phyloP scores from a whole-genome alignment of 225 moss, liverwort and hornwort genomes.

The Physcomitrellopsis africana region DNA sequence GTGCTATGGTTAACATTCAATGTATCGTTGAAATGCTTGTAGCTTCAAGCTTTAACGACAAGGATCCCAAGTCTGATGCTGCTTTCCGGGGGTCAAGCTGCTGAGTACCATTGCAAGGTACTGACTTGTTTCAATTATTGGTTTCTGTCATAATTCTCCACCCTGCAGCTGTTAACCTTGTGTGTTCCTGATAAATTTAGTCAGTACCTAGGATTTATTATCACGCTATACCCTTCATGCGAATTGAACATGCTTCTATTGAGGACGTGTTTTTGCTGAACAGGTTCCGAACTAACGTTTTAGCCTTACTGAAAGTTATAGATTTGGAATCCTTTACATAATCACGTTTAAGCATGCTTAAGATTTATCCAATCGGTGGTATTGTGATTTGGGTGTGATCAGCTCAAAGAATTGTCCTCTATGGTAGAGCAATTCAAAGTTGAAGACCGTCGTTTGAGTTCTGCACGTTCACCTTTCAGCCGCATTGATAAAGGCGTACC shows the following conservation, averaged over 20 bases:
- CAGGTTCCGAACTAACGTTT: not conserved
- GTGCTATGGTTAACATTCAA: not conserved
- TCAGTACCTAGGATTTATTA: no score
- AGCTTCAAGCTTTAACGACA: constrained; percentile 61
- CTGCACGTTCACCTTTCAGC: constrained; percentile 69
- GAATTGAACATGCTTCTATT: no score
- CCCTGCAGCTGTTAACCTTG: not conserved
- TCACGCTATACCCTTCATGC: no score
- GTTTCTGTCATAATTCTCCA: not conserved
- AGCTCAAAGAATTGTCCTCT: constrained; percentile 65
- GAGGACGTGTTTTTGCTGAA: not conserved
- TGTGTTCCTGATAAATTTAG: no score
- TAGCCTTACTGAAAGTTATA: not conserved
- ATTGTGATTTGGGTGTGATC: constrained; percentile 21
- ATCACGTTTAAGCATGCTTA: not conserved
- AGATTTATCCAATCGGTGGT: not conserved
- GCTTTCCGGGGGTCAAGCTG: constrained; percentile 63
- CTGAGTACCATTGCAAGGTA: constrained; percentile 73
- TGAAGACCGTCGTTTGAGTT: constrained; percentile 54
- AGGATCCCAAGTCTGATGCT: constrained; percentile 58
- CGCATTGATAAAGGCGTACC: constrained; percentile 62
- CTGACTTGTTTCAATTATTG: not conserved
- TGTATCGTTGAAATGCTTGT: constrained; percentile 18
- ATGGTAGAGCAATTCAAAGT: constrained; percentile 66
- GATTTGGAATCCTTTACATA: not conserved